phyloP scores from a whole-genome alignment of 257 asterid genomes.

The Ballota nigra region DNA sequence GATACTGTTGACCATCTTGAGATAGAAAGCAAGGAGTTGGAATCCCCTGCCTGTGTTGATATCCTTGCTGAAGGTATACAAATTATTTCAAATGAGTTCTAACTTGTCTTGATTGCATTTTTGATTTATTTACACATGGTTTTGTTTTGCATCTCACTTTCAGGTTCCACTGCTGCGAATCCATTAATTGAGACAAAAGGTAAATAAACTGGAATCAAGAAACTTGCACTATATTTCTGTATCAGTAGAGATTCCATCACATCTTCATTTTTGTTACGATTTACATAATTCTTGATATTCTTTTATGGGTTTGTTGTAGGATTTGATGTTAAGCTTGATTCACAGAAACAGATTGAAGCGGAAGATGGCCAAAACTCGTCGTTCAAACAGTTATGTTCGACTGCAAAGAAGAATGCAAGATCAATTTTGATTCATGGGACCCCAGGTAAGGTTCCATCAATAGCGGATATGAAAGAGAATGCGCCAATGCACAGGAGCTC shows the following conservation, averaged over 20 bases:
- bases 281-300: neutral
- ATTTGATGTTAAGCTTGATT: constrained; percentile 22
- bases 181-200: constrained; percentile 18
- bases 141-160: neutral
- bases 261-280: neutral
- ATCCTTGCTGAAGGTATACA: constrained; percentile 26
- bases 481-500: constrained; percentile 33
- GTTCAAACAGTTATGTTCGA: constrained; percentile 12
- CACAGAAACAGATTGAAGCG: constrained; percentile 17
- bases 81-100: neutral
- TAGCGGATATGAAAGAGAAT: constrained; percentile 67
- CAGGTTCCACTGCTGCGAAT: constrained; percentile 21
- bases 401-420: constrained; percentile 40
- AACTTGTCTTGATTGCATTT: neutral
- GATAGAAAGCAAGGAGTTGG: constrained; percentile 7
- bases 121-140: neutral
- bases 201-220: constrained; percentile 12
- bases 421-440: constrained; percentile 70
- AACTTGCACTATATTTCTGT: neutral
- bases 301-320: constrained; percentile 11
- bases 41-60: neutral
- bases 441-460: constrained; percentile 41
- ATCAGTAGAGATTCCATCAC: neutral
- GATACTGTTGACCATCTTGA: constrained; percentile 8
- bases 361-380: constrained; percentile 1